Evolutionary conservation across 257 asterid species (phyloP).

Genomic region (Forsythia suspensa): DNA sequence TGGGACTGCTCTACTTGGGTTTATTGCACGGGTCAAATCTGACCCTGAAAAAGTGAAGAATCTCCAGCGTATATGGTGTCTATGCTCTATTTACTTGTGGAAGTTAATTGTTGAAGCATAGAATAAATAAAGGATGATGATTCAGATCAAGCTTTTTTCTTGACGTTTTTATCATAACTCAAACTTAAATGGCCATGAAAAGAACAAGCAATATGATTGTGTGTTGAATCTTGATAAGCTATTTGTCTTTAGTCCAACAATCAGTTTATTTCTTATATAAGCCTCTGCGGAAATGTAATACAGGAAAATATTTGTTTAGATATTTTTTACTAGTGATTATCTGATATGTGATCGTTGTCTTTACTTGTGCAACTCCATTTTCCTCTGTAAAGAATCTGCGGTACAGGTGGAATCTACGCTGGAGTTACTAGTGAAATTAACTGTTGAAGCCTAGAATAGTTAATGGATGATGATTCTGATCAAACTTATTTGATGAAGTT

Average conservation of each 20-base stretch:
- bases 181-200: background rate
- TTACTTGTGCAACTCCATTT: background rate
- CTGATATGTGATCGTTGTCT: background rate
- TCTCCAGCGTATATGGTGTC: background rate
- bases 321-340: background rate
- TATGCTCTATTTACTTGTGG: background rate
- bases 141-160: background rate
- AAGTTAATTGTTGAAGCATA: background rate
- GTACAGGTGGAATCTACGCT: background rate
- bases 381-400: background rate
- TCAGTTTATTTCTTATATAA: background rate
- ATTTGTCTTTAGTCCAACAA: background rate
- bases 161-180: background rate
- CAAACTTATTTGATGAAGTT: background rate
- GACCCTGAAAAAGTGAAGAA: background rate
- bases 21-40: background rate
- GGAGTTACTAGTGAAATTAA: background rate
- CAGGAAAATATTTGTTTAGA: background rate
- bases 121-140: background rate
- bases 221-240: background rate
- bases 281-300: background rate
- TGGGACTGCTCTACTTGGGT: background rate
- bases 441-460: background rate
- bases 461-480: conserved; percentile 7
- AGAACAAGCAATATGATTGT: background rate